Percentiles rank a stretch among this genome's conserved stretches.
These are phyloP conservation scores for Botrytis fabae DNA, from an alignment of 2,329 filamentous ascomycete genomes.

Conservation along the genomic window DNA sequence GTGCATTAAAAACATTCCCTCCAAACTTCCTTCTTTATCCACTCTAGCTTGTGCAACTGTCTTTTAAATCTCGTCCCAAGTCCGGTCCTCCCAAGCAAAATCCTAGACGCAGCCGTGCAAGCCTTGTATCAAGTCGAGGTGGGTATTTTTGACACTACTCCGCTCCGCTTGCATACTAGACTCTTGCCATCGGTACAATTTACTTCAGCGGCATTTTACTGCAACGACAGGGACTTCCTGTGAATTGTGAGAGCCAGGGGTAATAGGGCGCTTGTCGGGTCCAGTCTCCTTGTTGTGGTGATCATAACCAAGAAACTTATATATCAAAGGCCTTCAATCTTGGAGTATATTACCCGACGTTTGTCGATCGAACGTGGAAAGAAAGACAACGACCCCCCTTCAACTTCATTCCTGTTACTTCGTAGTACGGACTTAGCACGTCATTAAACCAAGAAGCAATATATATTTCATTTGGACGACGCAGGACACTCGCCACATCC, in stretches of 20 bases:
- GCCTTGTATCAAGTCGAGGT: conserved; percentile 30
- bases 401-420: conserved; percentile 30
- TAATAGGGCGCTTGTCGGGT: conserved; percentile 38
- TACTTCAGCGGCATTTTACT: conserved; percentile 34
- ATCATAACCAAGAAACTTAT: conserved; percentile 37
- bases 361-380: conserved; percentile 40
- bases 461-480: conserved; percentile 40
- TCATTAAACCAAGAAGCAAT: conserved; percentile 39
- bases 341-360: conserved; percentile 38
- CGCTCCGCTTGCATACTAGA: conserved; percentile 31
- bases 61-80: conserved; percentile 23
- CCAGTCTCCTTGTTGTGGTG: conserved; percentile 37
- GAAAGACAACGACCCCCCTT: conserved; percentile 35
- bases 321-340: conserved; percentile 36
- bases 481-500: conserved; percentile 36
- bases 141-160: conserved; percentile 27
- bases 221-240: conserved; percentile 30
- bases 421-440: conserved; percentile 36
- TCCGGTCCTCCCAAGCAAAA: conserved; percentile 25
- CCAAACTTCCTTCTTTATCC: conserved; percentile 25
- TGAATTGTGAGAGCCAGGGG: conserved; percentile 32
- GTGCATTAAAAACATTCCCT: conserved; percentile 27
- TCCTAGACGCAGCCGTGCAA: conserved; percentile 31
- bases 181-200: conserved; percentile 31
- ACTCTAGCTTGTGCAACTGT: conserved; percentile 24